Evolutionary conservation across 768 basidiomycete genomes (phyloP), one percentile per base, ranked within the genome.

Genomic region (Mrakia frigida): DNA sequence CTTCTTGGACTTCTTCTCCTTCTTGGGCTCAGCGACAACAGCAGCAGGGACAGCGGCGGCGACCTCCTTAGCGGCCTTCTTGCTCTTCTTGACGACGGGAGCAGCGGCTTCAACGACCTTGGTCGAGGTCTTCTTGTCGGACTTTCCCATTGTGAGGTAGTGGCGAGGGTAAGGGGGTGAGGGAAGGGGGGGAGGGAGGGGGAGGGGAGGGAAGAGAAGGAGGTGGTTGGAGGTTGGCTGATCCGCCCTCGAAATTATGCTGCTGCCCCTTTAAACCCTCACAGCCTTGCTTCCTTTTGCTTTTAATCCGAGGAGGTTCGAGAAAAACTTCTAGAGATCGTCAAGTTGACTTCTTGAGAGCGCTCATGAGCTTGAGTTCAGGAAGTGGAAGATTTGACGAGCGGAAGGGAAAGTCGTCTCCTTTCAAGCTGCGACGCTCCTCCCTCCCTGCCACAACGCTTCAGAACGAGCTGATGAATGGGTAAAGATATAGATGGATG

Each of bases 1-100:
- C 74, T 75, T 75, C 74, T 76, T 72, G 60, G 70, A 78, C 80
- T 75, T 80, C 78, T 79, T 88, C 85, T 31, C 70, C 77, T 79
- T 79, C 70, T 77, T 79, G 14, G 80, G 76, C 23, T 63, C 43
- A 37, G 28, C 70, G 75, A 56, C 39, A 25, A 56, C 65, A 56
- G 59, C 59, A 39, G 72, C 59, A 50, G 74, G 78, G 56, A 60
- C 75, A 74, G 73, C 73, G 21, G 79, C 71, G 18, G 79, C 76
- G 35, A 59, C 79, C 77, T 79, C 70, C 70, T 74, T 76, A n/a
- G n/a, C n/a, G n/a, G 21, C 6, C 71, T 74, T 73, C 76, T 77
- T 77, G 39, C 31, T 21, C 60, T 73, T 73, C 56, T 60, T 33
- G 10, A 11, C 52, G 46, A 31, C 56, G 16, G 43, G n/a, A 39